These are phyloP conservation scores for Sclerotinia borealis DNA, from an alignment of 2,329 filamentous ascomycete genomes.

Conservation along the genomic window DNA sequence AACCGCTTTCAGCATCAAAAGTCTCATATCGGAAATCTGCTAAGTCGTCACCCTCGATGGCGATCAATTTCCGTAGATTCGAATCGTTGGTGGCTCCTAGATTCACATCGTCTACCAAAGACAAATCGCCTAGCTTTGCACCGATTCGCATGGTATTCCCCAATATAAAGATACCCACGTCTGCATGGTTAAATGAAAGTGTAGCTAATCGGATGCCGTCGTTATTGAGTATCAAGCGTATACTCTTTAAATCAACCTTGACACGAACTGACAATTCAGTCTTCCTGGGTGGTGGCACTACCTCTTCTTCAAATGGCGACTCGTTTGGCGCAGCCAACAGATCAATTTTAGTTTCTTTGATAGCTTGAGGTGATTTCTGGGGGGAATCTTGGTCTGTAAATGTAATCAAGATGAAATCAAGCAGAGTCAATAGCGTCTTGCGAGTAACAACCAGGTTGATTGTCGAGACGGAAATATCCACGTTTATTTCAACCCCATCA, in stretches of 20 bases:
- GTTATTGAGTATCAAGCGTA: conserved; percentile 91
- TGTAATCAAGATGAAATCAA: conserved; percentile 91
- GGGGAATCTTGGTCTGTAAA: conserved; percentile 60
- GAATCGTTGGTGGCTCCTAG: conserved; percentile 78
- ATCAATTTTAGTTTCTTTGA: conserved; percentile 30
- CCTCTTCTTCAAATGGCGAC: conserved; percentile 23
- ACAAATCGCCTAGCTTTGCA: conserved; percentile 80
- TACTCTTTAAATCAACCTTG: conserved; percentile 88
- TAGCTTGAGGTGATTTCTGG: conserved; percentile 38
- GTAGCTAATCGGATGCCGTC: conserved; percentile 94
- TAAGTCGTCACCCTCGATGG: conserved; percentile 90
- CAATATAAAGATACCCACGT: conserved; percentile 82
- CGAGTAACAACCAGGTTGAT: conserved; percentile 95
- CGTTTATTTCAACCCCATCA: conserved; percentile 87
- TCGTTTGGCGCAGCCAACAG: not conserved
- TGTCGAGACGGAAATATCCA: conserved; percentile 86
- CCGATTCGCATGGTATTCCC: conserved; percentile 83
- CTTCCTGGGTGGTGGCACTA: conserved; percentile 13
- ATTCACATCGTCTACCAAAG: conserved; percentile 88
- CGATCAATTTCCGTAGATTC: conserved; percentile 76
- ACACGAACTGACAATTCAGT: conserved; percentile 62
- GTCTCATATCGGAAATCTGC: conserved; percentile 98
- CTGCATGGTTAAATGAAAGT: conserved; percentile 83
- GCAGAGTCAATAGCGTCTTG: conserved; percentile 80
- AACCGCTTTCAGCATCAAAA: conserved; percentile 64